Evolutionary conservation across 2,329 filamentous ascomycete species (phyloP), one percentile per base, ranked within the genome.

Genomic region (Trichoderma pleuroti): DNA sequence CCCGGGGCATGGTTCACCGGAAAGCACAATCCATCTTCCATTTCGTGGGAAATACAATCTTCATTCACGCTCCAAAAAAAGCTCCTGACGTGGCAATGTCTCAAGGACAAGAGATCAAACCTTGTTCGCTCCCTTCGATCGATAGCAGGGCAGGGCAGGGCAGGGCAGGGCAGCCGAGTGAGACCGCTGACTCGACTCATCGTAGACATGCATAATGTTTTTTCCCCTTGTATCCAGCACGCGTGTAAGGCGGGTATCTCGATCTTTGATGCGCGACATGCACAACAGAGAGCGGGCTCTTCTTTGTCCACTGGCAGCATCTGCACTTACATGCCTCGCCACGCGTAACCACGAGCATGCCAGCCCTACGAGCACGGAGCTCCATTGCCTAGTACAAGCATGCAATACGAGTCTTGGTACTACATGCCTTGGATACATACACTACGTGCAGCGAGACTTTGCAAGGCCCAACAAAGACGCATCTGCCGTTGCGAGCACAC

Each of bases 181-280:
- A 68, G 56, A 68, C 65, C n/a, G 28, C 28, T n/a, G 57, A 30
- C 54, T n/a, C n/a, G 54, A 30, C 54, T 52, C 36, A 68, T 60
- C 39, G n/a, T 60, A 68, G 65, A 68, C 65, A 68, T 52, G 65
- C 65, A 61, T 61, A 34, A 46, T 60, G 56, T 36, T 26, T 68
- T 61, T 61, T 28, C 26, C 5, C 26, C 26, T 28, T 28, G 26
- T 42, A n/a, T 42, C 39, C 39, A 42, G 16, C 24, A 36, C 65
- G 65, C 56, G 54, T 60, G 26, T 26, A 60, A 30, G 39, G 65
- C 65, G 65, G 54, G 65, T 34, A 60, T 54, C 34, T 26, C 64
- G 10, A 52, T 52, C 46, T 52, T 52, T 21, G 65, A 68, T 60
- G 52, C 36, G 64, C 26, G 34, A 26, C 64, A 59, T 60, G 54